Conservation (phyloP, 495 filamentous ascomycete genomes). For the Neurospora discreta region DNA sequence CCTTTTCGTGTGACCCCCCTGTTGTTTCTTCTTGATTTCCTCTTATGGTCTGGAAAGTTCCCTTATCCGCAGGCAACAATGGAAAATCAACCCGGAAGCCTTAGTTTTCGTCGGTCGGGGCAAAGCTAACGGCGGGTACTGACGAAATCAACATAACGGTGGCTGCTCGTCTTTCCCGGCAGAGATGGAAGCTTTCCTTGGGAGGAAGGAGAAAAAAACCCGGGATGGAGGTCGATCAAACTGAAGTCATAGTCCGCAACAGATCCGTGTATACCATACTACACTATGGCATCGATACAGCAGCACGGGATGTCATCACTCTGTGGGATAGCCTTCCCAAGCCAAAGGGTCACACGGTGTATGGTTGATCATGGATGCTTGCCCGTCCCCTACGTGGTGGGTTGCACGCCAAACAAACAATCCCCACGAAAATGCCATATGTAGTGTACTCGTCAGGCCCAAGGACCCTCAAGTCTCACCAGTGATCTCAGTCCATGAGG, state of each 20-base stretch:
- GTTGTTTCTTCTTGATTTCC: neutral
- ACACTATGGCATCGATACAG: neutral
- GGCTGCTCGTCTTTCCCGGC: neutral
- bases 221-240: neutral
- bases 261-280: neutral
- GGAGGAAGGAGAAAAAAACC: neutral
- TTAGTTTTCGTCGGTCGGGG: neutral
- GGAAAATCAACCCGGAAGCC: neutral
- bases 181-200: neutral
- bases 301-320: constrained; percentile 12
- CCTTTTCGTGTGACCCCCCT: neutral
- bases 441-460: no score
- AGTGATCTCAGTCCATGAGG: neutral
- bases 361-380: neutral
- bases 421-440: no score
- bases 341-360: constrained; percentile 1
- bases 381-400: neutral
- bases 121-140: neutral
- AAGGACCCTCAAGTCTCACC: no score
- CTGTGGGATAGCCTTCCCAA: neutral
- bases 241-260: neutral
- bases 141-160: neutral
- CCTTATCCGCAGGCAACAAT: neutral
- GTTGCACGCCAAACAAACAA: neutral
- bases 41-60: neutral